phyloP scores from a whole-genome alignment of 169 alveolate species.

The Cryptosporidium ryanae region DNA sequence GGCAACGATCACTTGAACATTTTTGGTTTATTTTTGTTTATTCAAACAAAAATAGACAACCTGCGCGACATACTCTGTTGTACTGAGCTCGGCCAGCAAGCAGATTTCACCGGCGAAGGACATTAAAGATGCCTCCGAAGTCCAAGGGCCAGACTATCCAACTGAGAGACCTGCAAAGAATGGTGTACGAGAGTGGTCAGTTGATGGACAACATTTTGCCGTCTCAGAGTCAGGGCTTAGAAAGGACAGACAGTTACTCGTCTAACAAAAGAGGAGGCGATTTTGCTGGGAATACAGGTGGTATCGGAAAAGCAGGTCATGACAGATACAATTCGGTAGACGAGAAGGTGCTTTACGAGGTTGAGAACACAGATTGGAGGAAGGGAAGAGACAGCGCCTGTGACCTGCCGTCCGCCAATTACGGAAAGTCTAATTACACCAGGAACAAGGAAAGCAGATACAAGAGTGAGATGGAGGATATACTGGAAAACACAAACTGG shows the following conservation, averaged over 20 bases:
- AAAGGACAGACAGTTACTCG: constrained; percentile 22
- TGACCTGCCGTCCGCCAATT: background rate
- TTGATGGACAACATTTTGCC: constrained; percentile 46
- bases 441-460: constrained; percentile 5
- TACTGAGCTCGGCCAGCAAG: no score
- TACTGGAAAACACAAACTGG: constrained; percentile 50
- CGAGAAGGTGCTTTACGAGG: constrained; percentile 17
- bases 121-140: constrained; percentile 56
- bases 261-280: constrained; percentile 1
- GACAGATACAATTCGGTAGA: background rate
- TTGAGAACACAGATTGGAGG: constrained; percentile 53
- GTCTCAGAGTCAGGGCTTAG: constrained; percentile 68
- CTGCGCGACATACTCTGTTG: no score
- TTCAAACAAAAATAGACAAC: no score
- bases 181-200: constrained; percentile 71
- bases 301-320: no score
- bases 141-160: constrained; percentile 72
- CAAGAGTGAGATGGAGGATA: constrained; percentile 33
- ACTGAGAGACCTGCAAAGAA: constrained; percentile 61
- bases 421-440: background rate
- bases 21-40: no score
- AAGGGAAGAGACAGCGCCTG: constrained; percentile 27
- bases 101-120: no score
- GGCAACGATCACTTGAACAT: no score
- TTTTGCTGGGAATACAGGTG: no score